Base-by-base conservation (phyloP, 176 grass and related monocot genomes). In the Paspalum vaginatum region DNA sequence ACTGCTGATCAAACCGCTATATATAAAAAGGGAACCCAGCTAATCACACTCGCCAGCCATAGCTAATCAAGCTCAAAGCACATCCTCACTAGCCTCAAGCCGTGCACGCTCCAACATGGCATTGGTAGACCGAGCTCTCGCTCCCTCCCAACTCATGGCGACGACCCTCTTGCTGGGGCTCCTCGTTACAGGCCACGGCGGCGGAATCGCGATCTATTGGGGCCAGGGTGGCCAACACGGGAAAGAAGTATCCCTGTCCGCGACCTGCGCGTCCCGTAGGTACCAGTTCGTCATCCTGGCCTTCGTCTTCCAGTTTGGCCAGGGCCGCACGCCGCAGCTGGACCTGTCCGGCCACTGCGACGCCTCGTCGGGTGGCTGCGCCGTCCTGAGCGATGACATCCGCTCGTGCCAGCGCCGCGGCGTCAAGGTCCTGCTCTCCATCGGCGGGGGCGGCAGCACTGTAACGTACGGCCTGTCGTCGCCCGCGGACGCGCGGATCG, bases 361-460 rank as follows among this genome's bases (percentile, higher is more conserved):
- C 68, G 8, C 68, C 68, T 32, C 45, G 24, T 51, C 87, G 0
- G 46, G 68, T 2, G 25, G 55, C 47, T 91, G 89, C 85, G 81
- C 82, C 72, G n/a, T 6, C 39, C 89, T 91, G 17, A 87, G 37
- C 77, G 4, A 3, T 11, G 85, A 87, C 55, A 81, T 91, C 64
- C 62, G 49, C 44, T 39, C 68, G 6, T 91, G 89, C 64, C 89
- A 91, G 38, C 0, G 41, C 48, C 40, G 68, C 9, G 81, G 85
- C 37, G 74, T 91, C 72, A 88, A 78, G 76, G 85, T 91, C 48
- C 68, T 91, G 49, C 85, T 91, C 45, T 91, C 89, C 39, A 72
- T 91, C 8, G 89, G 89, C 50, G 85, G 89, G 13, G 80, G 54
- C 14, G 43, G 5, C 2, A 73, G 79, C 8, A 79, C 10, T 5